Percentiles rank a stretch among this genome's conserved stretches.
Conservation (phyloP, 139 green algal species). For the Micromonas commoda region DNA sequence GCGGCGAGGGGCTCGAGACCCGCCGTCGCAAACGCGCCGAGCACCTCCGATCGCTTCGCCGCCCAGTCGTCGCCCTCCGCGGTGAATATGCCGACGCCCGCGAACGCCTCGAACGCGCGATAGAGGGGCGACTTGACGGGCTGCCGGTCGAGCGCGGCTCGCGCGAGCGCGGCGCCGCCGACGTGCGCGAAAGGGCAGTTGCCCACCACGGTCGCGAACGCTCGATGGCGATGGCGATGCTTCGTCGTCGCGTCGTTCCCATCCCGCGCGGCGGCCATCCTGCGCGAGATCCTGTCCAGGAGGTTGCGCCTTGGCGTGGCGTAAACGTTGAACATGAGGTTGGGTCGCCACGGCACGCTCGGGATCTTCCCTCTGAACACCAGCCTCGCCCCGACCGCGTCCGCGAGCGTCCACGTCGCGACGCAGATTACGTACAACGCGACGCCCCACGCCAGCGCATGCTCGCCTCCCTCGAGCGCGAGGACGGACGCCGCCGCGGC, state of each 20-base stretch:
- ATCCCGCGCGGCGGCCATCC: background rate
- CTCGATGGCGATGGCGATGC: background rate
- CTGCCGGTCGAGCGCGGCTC: background rate
- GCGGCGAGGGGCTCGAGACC: background rate
- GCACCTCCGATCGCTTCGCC: slow-evolving; percentile 2
- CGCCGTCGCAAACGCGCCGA: background rate
- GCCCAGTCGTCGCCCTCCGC: slow-evolving; percentile 1
- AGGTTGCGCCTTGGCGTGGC: background rate
- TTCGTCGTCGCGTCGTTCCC: background rate
- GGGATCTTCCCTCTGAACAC: background rate
- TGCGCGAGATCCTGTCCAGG: background rate
- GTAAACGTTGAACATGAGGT: background rate
- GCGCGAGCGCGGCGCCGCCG: background rate
- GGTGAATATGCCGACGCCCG: slow-evolving; percentile 18
- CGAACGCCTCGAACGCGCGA: slow-evolving; percentile 15
- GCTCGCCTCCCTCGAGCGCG: background rate
- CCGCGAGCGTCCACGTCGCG: background rate
- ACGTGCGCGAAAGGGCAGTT: slow-evolving; percentile 21
- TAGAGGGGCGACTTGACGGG: slow-evolving; percentile 8
- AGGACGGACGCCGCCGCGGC: background rate
- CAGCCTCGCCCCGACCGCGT: background rate
- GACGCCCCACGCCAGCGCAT: background rate
- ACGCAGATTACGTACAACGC: background rate
- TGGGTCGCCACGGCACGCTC: background rate
- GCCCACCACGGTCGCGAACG: background rate